Base-by-base conservation (phyloP, 805 yeast genomes). In the Ogataea philodendri region DNA sequence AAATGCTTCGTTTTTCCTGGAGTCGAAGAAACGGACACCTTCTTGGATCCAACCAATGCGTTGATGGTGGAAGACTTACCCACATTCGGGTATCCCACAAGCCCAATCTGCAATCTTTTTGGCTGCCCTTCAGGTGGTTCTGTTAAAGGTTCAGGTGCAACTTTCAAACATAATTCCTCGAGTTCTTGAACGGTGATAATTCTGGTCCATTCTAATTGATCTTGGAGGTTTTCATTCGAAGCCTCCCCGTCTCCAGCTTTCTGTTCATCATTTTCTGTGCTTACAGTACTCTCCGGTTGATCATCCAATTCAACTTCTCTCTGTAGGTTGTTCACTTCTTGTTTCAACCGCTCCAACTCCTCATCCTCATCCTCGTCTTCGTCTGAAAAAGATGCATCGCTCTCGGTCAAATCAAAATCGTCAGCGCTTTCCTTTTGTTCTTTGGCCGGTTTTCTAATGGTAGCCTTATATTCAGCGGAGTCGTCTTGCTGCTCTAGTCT, bases 1-100 rank as follows among this genome's bases (percentile, higher is more conserved):
- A 93, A 93, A 70, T 93, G 99, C 60, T 93, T 93, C 9, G 99
- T 93, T 60, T 93, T 93, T 67, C 99, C 99, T 9, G 99, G 99
- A 1, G 98, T 93, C 1, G 97, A 73, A 2, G 97, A 90, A 23
- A 93, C 99, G 2, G 97, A 88, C n/a, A 93, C 99, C 60, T 86
- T 89, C 57, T 93, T 93, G 13, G 97, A 79, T 9, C 98, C 98
- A 29, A 90, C 93, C 26, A 93, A 69, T 0, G 98, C 97, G 61
- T 93, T 93, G 53, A 93, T 93, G 2, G 97, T 93, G n/a, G 97
- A 89, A 2, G 97, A 93, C 32, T 60, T 60, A 53, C 65, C 65
- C 32, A 83, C 90, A 59, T 90, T 93, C 24, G 99, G 99, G 60
- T 93, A 93, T 21, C 99, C 99, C 14, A 93, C 98, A 47, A 93